phyloP scores from a whole-genome alignment of 768 basidiomycete species.

The Psilocybe cubensis region DNA sequence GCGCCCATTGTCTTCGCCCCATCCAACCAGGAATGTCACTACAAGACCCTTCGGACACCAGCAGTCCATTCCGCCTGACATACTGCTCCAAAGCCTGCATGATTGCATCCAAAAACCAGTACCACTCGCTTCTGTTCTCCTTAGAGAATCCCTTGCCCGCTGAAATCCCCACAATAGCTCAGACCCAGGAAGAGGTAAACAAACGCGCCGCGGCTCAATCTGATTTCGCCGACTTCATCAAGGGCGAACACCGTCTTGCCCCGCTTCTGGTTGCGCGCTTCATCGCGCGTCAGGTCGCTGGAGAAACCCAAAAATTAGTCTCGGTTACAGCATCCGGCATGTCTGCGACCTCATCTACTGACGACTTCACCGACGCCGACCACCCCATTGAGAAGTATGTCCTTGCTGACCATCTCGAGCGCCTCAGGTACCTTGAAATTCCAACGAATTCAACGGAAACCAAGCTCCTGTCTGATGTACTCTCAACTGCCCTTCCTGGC shows the following conservation, averaged over 20 bases:
- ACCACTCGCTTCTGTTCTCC: constrained; percentile 73
- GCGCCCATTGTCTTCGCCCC: constrained; percentile 71
- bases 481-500: constrained; percentile 68
- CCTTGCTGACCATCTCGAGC: constrained; percentile 77
- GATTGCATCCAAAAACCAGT: constrained; percentile 55
- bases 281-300: constrained; percentile 70
- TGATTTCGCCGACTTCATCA: constrained; percentile 59
- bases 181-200: constrained; percentile 36
- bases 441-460: constrained; percentile 50
- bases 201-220: constrained; percentile 62
- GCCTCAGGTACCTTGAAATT: constrained; percentile 70
- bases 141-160: constrained; percentile 62
- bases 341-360: constrained; percentile 7
- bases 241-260: constrained; percentile 44
- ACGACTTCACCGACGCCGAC: constrained; percentile 52
- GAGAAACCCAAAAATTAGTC: constrained; percentile 64
- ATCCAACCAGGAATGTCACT: constrained; percentile 53
- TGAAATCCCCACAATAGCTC: constrained; percentile 33
- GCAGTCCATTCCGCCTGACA: constrained; percentile 60
- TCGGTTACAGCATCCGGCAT: constrained; percentile 22
- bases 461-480: constrained; percentile 52
- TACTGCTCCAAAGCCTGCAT: constrained; percentile 81
- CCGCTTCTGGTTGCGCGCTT: constrained; percentile 71
- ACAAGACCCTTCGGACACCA: constrained; percentile 42
- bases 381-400: constrained; percentile 51